Evolutionary conservation across 2,329 filamentous ascomycete genomes (phyloP), one percentile per base, ranked within the genome.

Genomic region (Monilinia fructicola): DNA sequence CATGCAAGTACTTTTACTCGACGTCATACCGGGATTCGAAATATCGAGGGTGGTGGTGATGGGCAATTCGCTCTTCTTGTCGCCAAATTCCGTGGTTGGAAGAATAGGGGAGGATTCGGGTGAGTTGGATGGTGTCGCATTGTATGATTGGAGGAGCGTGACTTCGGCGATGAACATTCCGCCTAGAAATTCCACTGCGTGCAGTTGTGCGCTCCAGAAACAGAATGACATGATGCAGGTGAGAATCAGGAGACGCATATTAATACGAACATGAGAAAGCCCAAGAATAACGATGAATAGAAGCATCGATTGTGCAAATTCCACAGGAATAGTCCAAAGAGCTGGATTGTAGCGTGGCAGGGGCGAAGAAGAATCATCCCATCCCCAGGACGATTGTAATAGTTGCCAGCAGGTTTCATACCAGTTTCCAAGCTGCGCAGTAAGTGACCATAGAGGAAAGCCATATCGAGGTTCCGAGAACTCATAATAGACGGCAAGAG

Each of bases 161-260:
- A 79, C 67, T 71, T 83, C 81, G 21, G 80, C 81, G 5, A 83
- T 74, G 50, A 81, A 75, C 74, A 82, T 76, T 12, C 81, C 81
- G 2, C 77, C 77, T 12, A 82, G 69, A 68, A 83, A 84, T 70
- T 83, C 81, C 35, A 81, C 70, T 2, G 71, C 58, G 28, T 72
- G 71, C 4, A 73, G 63, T 60, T 72, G 68, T 26, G 70, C 73
- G 48, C 68, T 70, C 50, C 71, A 71, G 54, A 76, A 73, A 56
- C 74, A 74, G 55, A 75, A 73, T 2, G 64, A 23, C 35, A 69
- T 70, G 14, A 76, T 70, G 21, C 67, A 56, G 14, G 67, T 64
- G 16, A 75, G 67, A 21, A 74, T 59, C 3, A 72, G 46, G 12
- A 74, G 66, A 14, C 74, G 73, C 21, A 73, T 61, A 35, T 70